phyloP scores from a whole-genome alignment of 441 rosid species.

The Eruca vesicaria region DNA sequence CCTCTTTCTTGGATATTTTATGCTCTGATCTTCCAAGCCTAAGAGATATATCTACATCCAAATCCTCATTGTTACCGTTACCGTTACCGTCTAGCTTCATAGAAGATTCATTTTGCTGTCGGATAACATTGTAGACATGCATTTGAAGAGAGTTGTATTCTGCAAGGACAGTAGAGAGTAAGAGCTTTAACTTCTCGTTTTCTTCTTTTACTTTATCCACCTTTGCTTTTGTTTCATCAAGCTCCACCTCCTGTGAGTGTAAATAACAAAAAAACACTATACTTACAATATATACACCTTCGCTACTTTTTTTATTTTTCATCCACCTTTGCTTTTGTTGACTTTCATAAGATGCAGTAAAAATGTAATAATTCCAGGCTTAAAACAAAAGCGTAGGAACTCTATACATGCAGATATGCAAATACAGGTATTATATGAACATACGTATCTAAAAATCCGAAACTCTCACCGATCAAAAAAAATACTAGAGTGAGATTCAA shows the following conservation, averaged over 20 bases:
- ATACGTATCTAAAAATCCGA: background rate
- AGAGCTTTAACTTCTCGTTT: slow-evolving; percentile 45
- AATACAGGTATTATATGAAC: background rate
- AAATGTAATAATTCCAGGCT: background rate
- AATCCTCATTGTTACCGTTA: slow-evolving; percentile 12
- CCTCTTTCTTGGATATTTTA: background rate
- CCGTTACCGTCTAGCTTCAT: background rate
- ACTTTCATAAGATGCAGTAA: slow-evolving; percentile 13
- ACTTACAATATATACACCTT: background rate
- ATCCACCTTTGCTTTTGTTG: background rate
- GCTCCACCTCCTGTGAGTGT: slow-evolving; percentile 38
- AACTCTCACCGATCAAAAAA: background rate
- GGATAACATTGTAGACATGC: slow-evolving; percentile 33
- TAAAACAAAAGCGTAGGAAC: background rate
- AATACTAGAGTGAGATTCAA: slow-evolving; percentile 11
- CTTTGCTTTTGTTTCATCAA: slow-evolving; percentile 43
- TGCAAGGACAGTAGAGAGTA: slow-evolving; percentile 35
- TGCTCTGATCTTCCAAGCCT: slow-evolving; percentile 45
- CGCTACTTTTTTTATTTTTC: background rate
- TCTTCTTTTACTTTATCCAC: slow-evolving; percentile 50
- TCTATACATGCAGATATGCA: background rate
- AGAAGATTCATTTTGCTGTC: slow-evolving; percentile 20
- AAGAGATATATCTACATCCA: slow-evolving; percentile 43
- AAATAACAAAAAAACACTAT: background rate
- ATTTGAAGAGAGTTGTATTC: slow-evolving; percentile 49